A percentile compares a stretch with the other conserved stretches of the same genome.
These are phyloP conservation scores for Globisporangium iwayamae DNA, from an alignment of 352 stramenopile species.

Conservation along the genomic window DNA sequence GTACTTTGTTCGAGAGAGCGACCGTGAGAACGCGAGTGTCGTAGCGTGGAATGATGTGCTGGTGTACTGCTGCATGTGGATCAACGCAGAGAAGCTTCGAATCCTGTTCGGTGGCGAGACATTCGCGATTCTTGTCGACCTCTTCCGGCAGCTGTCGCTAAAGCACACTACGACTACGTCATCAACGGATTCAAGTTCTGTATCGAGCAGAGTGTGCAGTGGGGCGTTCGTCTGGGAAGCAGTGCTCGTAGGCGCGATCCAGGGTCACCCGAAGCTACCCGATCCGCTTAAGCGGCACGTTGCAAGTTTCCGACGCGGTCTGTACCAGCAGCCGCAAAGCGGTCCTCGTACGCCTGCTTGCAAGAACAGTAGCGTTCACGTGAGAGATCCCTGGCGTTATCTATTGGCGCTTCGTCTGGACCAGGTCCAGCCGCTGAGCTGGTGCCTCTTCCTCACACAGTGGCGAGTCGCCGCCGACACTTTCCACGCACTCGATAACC, in stretches of 20 bases:
- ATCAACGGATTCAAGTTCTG: background rate
- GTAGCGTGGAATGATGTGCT: slow-evolving; percentile 36
- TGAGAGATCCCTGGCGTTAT: slow-evolving; percentile 23
- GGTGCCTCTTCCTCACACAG: slow-evolving; percentile 48
- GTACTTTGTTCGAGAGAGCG: slow-evolving; percentile 10
- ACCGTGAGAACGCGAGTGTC: background rate
- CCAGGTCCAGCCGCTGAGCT: slow-evolving; percentile 41
- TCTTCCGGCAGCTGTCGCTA: slow-evolving; percentile 25
- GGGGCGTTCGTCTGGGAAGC: slow-evolving; percentile 38
- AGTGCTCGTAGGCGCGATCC: slow-evolving; percentile 26
- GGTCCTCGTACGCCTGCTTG: background rate
- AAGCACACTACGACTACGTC: background rate
- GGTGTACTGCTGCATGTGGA: slow-evolving; percentile 27
- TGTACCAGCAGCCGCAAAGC: slow-evolving; percentile 10
- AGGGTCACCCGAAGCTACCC: slow-evolving; percentile 21
- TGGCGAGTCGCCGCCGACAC: slow-evolving; percentile 35
- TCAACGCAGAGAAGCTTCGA: slow-evolving; percentile 28
- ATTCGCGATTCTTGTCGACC: slow-evolving; percentile 10
- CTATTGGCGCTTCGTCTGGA: slow-evolving; percentile 32
- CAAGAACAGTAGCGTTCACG: background rate
- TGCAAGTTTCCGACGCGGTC: slow-evolving; percentile 6
- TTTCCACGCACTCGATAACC: background rate
- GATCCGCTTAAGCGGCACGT: slow-evolving; percentile 34
- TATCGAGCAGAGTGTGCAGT: background rate
- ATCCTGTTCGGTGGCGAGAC: slow-evolving; percentile 19